phyloP scores from a whole-genome alignment of 225 moss, liverwort and hornwort genomes.

The Antitrichia curtipendula region DNA sequence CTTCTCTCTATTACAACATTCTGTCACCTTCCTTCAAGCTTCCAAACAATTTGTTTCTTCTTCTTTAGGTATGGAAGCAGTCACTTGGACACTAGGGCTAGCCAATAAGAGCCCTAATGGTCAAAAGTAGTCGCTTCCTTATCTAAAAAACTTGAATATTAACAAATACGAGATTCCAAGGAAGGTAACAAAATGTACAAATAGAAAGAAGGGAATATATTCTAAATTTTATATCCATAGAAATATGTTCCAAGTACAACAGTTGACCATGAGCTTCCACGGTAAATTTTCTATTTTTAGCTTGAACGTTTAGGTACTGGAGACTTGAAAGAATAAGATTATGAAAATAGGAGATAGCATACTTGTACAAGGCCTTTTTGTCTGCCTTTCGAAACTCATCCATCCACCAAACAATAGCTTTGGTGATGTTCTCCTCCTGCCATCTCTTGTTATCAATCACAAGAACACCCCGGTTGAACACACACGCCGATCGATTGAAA shows the following conservation, averaged over 20 bases:
- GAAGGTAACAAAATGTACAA: neutral
- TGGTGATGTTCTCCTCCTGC: slow-evolving; percentile 59
- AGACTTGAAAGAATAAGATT: neutral
- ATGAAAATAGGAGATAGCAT: neutral
- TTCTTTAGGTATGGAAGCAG: neutral
- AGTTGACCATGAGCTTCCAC: neutral
- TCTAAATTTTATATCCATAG: neutral
- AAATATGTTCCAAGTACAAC: neutral
- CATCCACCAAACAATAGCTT: slow-evolving; percentile 92
- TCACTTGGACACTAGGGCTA: neutral
- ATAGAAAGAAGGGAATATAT: neutral
- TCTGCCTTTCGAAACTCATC: slow-evolving; percentile 47
- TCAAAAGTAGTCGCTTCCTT: neutral
- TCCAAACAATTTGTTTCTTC: neutral
- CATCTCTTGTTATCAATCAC: slow-evolving; percentile 58
- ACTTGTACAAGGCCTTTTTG: slow-evolving; percentile 45
- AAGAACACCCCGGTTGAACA: slow-evolving; percentile 78
- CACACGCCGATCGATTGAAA: slow-evolving; percentile 51
- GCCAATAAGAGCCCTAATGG: neutral
- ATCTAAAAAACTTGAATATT: neutral
- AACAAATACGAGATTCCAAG: neutral
- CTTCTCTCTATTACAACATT: neutral
- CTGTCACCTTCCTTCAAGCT: neutral
- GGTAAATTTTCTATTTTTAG: neutral
- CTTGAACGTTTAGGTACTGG: neutral